Base-by-base conservation (phyloP, 2,329 filamentous ascomycete species). In the Penicillium sp. region DNA sequence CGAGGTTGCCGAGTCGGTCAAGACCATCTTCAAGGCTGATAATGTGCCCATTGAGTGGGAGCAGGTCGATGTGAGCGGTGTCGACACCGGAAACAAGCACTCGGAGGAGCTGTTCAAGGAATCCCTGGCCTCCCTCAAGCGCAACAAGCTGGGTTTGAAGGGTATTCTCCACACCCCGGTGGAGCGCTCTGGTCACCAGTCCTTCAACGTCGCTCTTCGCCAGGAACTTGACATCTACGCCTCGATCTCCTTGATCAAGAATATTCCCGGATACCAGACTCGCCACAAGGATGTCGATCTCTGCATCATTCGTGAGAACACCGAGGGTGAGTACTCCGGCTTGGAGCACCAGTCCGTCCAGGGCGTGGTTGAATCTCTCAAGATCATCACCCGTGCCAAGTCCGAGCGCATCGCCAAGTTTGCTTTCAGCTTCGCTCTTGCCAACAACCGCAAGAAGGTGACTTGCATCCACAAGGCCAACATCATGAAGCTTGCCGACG, bases 381-480 rank as follows among this genome's bases (percentile, higher is more conserved):
- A 99, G 87, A 98, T 99, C 82, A 98, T 99, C 82, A 99, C 95
- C 68, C 91, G 93, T 71, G 92, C 92, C 79, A 98, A 99, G 86
- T 96, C 92, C 55, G 95, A 99, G 87, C 91, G 95, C 75, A 99
- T 99, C 73, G 91, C 93, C 81, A 96, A 96, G 82, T 99, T 99
- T 75, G 95, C 95, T 66, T 98, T 98, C 78, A 89, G 90, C 75
- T 99, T 99, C 74, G 95, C 95, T 58, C 89, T 98, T 57, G 95
- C 95, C 79, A 99, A 99, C 86, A 93, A 96, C 86, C 88, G 95
- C 76, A 93, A 96, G 85, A 98, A 98, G 90, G 91, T 99, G 57
- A 98, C 95, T 67, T 97, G 93, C 83, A 98, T 99, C 76, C 95
- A 99, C 89, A 99, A 99, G 86, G 95, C 95, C 81, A 99, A 99